These are phyloP conservation scores for Colletotrichum trifolii DNA, from an alignment of 2,329 filamentous ascomycete species.

Conservation along the genomic window DNA sequence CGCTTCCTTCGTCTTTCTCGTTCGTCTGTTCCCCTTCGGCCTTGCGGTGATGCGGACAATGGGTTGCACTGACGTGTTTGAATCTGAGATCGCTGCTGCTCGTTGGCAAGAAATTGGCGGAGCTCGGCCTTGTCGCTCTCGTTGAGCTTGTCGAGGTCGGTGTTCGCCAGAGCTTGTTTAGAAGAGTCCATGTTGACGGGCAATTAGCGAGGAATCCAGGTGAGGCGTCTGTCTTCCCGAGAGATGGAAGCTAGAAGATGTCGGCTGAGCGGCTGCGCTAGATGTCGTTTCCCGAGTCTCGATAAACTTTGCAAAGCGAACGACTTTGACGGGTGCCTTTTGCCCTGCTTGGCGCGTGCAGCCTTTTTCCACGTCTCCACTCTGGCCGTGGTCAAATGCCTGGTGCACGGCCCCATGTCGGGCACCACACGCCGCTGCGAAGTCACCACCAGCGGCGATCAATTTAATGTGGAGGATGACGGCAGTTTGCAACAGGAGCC, in stretches of 20 bases:
- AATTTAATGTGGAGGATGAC: too few species aligned
- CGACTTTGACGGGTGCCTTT: neutral
- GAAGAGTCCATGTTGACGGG: conserved; percentile 47
- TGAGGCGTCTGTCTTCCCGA: too few species aligned
- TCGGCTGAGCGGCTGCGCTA: neutral
- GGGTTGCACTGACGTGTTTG: conserved; percentile 63
- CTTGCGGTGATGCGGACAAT: neutral
- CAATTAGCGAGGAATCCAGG: too few species aligned
- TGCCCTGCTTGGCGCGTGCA: neutral
- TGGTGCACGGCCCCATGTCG: too few species aligned
- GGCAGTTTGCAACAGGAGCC: too few species aligned
- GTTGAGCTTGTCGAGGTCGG: conserved; percentile 80
- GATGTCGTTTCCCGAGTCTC: neutral
- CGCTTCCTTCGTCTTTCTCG: neutral
- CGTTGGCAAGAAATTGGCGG: conserved; percentile 84
- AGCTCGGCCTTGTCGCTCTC: conserved; percentile 88
- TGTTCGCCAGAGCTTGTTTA: conserved; percentile 55
- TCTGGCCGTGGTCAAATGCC: neutral
- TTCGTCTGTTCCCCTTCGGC: neutral
- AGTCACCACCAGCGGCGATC: too few species aligned
- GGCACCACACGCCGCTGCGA: neutral
- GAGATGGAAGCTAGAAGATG: too few species aligned
- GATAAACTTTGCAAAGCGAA: neutral
- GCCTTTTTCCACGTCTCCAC: conserved; percentile 15
- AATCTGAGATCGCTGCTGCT: conserved; percentile 83